Percentiles rank a stretch among this genome's conserved stretches.
phyloP scores from a whole-genome alignment of 176 grass and related monocot genomes.

The Otatea glauca region DNA sequence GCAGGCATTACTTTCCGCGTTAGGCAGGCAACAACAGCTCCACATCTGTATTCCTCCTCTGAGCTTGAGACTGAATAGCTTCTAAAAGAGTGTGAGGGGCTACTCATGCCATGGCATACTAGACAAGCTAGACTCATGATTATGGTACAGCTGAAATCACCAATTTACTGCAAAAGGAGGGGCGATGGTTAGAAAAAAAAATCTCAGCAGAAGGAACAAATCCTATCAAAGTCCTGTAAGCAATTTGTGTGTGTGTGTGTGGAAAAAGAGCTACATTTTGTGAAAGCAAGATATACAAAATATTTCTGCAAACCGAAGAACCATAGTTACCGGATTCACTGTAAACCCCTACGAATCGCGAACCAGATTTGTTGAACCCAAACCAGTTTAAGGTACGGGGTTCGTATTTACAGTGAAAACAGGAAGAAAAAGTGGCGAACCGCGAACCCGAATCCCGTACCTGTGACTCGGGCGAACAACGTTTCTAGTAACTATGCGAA shows the following conservation, averaged over 20 bases:
- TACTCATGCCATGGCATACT: slow-evolving; percentile 81
- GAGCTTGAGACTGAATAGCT: slow-evolving; percentile 88
- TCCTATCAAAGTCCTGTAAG: neutral
- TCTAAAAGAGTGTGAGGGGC: slow-evolving; percentile 81
- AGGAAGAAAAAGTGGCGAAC: no score
- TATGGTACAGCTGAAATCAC: slow-evolving; percentile 15
- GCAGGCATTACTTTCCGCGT: slow-evolving; percentile 53
- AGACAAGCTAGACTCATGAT: slow-evolving; percentile 82
- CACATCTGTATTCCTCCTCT: slow-evolving; percentile 68
- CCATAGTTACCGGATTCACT: no score
- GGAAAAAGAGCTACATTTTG: neutral
- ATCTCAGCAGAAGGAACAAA: slow-evolving; percentile 5
- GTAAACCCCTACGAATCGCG: no score
- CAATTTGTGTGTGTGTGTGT: neutral
- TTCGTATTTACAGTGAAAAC: no score
- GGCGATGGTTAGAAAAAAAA: slow-evolving; percentile 1
- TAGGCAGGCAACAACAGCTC: slow-evolving; percentile 62
- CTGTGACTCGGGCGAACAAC: no score
- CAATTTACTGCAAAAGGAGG: slow-evolving; percentile 33
- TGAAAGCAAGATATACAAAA: neutral
- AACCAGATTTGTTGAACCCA: no score
- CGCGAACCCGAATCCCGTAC: no score
- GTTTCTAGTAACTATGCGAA: no score
- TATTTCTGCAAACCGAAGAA: neutral
- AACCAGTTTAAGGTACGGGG: no score